A percentile compares a stretch with the other conserved stretches of the same genome.
Evolutionary conservation across 495 filamentous ascomycete species (phyloP).

Genomic region (Penicillium desertorum): DNA sequence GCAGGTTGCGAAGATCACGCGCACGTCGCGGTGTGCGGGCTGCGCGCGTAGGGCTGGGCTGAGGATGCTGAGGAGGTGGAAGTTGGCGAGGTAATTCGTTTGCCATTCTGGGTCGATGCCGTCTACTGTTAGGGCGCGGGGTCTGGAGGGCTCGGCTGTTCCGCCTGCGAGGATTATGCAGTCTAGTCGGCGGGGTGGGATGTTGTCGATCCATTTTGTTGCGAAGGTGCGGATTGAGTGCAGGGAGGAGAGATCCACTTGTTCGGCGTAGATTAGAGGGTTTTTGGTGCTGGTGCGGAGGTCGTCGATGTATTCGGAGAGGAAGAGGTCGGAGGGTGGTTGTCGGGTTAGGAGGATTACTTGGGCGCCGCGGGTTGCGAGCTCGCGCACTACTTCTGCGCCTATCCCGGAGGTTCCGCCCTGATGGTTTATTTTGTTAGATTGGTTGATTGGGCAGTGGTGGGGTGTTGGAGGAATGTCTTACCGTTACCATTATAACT

Average conservation of each 20-base stretch:
- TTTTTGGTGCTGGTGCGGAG: slow-evolving; percentile 78
- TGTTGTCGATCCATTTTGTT: slow-evolving; percentile 98
- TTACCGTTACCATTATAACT: slow-evolving; percentile 86
- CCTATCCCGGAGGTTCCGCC: slow-evolving; percentile 95
- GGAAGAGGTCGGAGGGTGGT: slow-evolving; percentile 76
- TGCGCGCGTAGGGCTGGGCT: slow-evolving; percentile 85
- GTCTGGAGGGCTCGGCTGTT: slow-evolving; percentile 59
- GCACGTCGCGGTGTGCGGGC: slow-evolving; percentile 88
- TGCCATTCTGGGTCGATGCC: slow-evolving; percentile 88
- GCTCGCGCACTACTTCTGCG: slow-evolving; percentile 65
- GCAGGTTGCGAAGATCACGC: slow-evolving; percentile 84
- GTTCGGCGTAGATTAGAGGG: slow-evolving; percentile 89
- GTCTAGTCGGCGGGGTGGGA: slow-evolving; percentile 86
- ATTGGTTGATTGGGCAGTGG: not conserved
- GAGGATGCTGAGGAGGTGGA: slow-evolving; percentile 88
- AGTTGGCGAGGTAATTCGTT: slow-evolving; percentile 93
- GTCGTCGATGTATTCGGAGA: slow-evolving; percentile 89
- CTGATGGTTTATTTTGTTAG: slow-evolving; percentile 35
- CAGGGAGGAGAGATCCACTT: slow-evolving; percentile 83
- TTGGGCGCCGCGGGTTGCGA: slow-evolving; percentile 85
- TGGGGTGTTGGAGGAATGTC: not conserved
- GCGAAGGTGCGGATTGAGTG: slow-evolving; percentile 89
- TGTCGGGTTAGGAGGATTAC: slow-evolving; percentile 85
- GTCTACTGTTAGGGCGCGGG: slow-evolving; percentile 60
- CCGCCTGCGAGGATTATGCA: slow-evolving; percentile 86